Percentiles rank a stretch among this genome's conserved stretches.
Evolutionary conservation across 257 asterid genomes (phyloP).

Genomic region (Nicotiana benthamiana): DNA sequence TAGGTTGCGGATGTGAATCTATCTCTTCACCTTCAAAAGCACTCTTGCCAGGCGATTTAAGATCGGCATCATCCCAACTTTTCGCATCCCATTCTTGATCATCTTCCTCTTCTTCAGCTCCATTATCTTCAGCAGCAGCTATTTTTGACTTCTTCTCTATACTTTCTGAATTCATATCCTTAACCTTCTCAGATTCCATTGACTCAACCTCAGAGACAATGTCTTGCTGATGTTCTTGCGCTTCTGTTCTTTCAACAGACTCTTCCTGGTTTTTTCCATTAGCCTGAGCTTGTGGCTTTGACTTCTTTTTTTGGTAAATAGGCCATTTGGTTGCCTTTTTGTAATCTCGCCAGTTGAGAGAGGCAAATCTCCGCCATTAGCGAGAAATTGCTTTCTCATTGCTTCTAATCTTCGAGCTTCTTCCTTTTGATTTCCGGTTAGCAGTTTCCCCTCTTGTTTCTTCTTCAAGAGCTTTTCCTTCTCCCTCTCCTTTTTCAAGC

Average conservation of each 20-base stretch:
- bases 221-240: conserved; percentile 34
- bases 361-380: conserved; percentile 42
- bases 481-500: conserved; percentile 15
- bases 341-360: conserved; percentile 40
- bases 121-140: conserved; percentile 48
- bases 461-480: conserved; percentile 21
- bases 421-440: conserved; percentile 84
- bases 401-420: conserved; percentile 83
- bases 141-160: conserved; percentile 29
- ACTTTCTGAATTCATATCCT: conserved; percentile 18
- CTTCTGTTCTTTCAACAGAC: conserved; percentile 32
- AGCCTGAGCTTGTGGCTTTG: conserved; percentile 56
- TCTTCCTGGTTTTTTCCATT: conserved; percentile 49
- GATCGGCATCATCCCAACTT: conserved; percentile 91
- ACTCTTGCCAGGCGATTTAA: conserved; percentile 71
- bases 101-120: conserved; percentile 47
- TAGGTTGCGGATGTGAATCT: conserved; percentile 61
- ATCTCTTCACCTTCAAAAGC: conserved; percentile 80
- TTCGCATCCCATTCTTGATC: conserved; percentile 95
- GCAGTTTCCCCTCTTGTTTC: conserved; percentile 71
- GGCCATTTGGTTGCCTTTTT: conserved; percentile 54
- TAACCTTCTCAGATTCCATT: conserved; percentile 24
- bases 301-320: conserved; percentile 61
- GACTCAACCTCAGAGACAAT: conserved; percentile 26
- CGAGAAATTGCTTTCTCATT: conserved; percentile 75